phyloP scores from a whole-genome alignment of 2,329 filamentous ascomycete species.

The Botryosphaeria dothidea region DNA sequence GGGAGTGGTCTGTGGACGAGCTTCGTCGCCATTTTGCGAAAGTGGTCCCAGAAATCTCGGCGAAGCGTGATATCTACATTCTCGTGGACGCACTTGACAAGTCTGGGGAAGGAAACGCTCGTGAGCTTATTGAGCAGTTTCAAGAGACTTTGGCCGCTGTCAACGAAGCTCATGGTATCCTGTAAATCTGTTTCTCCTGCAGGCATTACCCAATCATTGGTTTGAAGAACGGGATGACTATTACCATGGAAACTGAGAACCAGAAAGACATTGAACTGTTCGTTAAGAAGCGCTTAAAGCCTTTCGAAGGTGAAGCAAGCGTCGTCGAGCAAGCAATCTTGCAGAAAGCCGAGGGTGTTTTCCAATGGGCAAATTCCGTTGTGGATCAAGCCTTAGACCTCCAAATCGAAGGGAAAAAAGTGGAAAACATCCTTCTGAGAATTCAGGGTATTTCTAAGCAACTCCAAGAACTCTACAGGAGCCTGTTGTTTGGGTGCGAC shows the following conservation, averaged over 20 bases:
- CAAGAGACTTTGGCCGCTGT: neutral
- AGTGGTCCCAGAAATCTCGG: neutral
- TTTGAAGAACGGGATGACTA: neutral
- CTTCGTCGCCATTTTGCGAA: neutral
- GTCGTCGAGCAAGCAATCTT: accelerated
- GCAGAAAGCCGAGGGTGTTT: neutral
- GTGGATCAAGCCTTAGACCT: neutral
- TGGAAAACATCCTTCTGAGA: neutral
- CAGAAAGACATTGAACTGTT: neutral
- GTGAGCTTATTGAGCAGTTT: neutral
- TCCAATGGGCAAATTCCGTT: neutral
- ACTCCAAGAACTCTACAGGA: neutral
- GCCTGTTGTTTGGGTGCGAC: neutral
- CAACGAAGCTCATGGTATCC: neutral
- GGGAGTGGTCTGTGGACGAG: neutral
- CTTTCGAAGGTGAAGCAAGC: neutral
- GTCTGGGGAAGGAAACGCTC: neutral
- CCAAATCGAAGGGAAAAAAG: neutral
- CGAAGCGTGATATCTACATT: neutral
- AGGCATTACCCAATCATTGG: neutral
- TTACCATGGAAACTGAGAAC: neutral
- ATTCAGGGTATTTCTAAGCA: neutral
- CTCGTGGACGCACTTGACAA: neutral
- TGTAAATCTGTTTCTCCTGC: neutral
- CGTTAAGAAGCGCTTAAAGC: accelerated